Base-by-base conservation (phyloP, 768 basidiomycete species). In the Tylopilus balloui region DNA sequence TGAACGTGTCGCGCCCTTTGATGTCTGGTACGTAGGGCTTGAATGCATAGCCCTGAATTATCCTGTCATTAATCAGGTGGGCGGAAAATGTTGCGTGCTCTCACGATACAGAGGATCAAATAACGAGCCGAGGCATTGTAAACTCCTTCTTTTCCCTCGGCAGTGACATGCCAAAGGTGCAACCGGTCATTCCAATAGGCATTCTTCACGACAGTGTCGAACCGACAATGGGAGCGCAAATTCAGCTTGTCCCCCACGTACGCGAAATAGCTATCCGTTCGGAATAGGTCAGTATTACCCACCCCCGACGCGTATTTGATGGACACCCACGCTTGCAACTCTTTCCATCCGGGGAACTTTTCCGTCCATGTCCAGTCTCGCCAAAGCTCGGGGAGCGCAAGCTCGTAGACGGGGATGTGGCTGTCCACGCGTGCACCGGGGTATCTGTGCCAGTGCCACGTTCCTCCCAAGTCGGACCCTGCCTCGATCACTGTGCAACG, bases 351-450 rank as follows among this genome's bases (percentile, higher is more conserved):
- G 0, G 55, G 56, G 15, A 32, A 49, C 12, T 57, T 57, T 13
- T 57, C 56, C 11, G 50, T 37, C 54, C 56, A 57, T 2, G 44
- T 37, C 56, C 56, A 57, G 1, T 45, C 55, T 21, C 41, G 23
- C 56, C 56, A 57, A n/a, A 57, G 20, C 7, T 57, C 50, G 0
- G 55, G 55, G 1, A 52, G 6, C 10, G 42, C 14, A 3, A 52
- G 6, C 27, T 57, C 50, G 34, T 57, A 57, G 40, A 25, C 6
- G 2, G 51, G 56, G 5, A 57, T 57, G 1, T 17, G 20, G n/a
- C 24, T 50, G 45, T 57, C 56, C 7, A 37, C 47, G 0, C 56
- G 50, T 6, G 36, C 36, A 10, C 32, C 32, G n/a, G 32, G 32
- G 32, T 34, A 34, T 34, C 32, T 17, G 32, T 34, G n/a, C 32